Evolutionary conservation across 1,284 basidiomycete genomes (phyloP), one percentile per base, ranked within the genome.

Genomic region (Thecaphora thlaspeos): DNA sequence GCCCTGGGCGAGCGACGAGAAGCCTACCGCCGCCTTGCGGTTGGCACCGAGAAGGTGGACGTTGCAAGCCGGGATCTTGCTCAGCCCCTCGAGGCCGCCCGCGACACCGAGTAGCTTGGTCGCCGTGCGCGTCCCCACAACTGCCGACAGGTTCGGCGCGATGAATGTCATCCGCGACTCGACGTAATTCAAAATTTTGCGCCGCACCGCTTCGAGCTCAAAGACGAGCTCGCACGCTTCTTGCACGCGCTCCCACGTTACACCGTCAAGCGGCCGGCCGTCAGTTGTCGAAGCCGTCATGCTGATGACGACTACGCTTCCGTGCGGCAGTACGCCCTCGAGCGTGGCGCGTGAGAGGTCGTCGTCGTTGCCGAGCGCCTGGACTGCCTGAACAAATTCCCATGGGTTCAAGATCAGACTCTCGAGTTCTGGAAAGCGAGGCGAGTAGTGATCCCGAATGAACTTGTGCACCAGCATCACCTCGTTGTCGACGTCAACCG

Each of bases 391-490:
- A 58, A 96, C 91, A 79, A 91, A 98, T 82, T 93, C 91, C 57
- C 86, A 84, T 2, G 95, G 89, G 71, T 95, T 91, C 8, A 86
- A 84, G 28, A 99, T 89, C 34, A 99, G 85, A 68, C 94, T 89
- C 78, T 97, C 95, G 19, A 99, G 85, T 73, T 98, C 94, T 11
- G 95, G 94, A 79, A 98, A 99, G 62, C 93, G 90, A 21, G 89
- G 85, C 1, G 89, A 86, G 79, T 98, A 99, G 80, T 97, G 94
- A 76, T 99, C 95, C 64, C 95, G 88, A 73, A 98, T 95, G 82
- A 96, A 98, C 88, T 98, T 98, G 82, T 99, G 91, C 1, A 97
- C 93, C 23, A 98, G 83, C 54, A 98, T 83, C 53, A 96, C 90
- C 79, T 98, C 95, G 72, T 99, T 98, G 80, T 99, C 95, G 1